Evolutionary conservation across 306 rosid genomes (phyloP), one percentile per base, ranked within the genome.

Genomic region (Cucurbita pepo): DNA sequence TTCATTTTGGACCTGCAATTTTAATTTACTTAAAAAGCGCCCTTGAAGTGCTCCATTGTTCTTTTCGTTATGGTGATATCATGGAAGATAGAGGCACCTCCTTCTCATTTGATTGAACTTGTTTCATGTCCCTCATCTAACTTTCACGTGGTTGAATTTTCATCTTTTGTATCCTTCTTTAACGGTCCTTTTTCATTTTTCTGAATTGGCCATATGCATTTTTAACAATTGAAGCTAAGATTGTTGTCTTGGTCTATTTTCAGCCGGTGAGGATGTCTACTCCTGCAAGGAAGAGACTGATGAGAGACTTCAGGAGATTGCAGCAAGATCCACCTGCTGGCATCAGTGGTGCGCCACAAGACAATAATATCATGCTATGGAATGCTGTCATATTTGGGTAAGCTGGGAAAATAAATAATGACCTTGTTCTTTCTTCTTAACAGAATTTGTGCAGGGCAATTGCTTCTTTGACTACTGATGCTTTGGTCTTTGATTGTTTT

Each of bases 351-450:
- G 97, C 97, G 56, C 97, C 97, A 22, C 96, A 90, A 56, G 96
- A 92, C 85, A 92, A 88, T 72, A 92, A 92, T 77, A 90, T 92
- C 54, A 87, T 90, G 98, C 91, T 90, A 69, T 92, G 98, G 97
- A 92, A 92, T 82, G 98, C 98, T 78, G 98, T 92, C 50, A 90
- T 92, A 72, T 92, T 92, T 80, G 98, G 98, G 98, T 92, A 73
- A 53, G 86, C 77, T 82, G 78, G 76, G 73, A 69, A 56, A 22
- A 52, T 34, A 69, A 30, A 50, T 25, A 16, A 7, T 5, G 41
- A 30, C 19, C 45, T 51, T 6, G 5, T 4, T 51, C 8, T 16
- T 51, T 69, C 25, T 69, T 43, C 2, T 48, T 48, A 41, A n/a
- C 51, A 34, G 5, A 69, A 51, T 6, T 48, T 54, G 16, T 51